Evolutionary conservation across 768 basidiomycete species (phyloP).

Genomic region (Phaffia tasmanica): DNA sequence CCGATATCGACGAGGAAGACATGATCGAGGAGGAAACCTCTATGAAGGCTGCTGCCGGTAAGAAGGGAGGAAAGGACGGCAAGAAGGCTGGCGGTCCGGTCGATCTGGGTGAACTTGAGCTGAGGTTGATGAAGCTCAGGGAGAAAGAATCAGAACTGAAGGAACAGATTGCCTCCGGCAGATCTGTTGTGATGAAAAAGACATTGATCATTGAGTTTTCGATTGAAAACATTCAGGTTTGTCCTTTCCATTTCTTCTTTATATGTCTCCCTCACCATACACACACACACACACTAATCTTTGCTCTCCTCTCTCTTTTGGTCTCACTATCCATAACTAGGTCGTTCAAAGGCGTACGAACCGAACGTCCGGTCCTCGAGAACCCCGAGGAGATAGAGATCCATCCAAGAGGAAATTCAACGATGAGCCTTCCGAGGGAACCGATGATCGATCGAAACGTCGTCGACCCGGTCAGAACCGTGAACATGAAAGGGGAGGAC

Average conservation of each 20-base stretch:
- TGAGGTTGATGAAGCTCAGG: conserved; percentile 51
- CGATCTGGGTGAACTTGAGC: conserved; percentile 42
- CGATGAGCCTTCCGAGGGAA: conserved; percentile 9
- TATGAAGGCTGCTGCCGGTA: conserved; percentile 4
- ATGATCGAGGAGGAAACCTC: neutral
- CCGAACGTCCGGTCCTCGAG: conserved; percentile 41
- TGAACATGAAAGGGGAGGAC: conserved; percentile 4
- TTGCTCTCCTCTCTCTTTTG: neutral
- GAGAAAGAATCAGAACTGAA: conserved; percentile 43
- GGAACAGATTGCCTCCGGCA: conserved; percentile 31
- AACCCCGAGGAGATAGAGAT: conserved; percentile 53
- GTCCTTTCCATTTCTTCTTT: conserved; percentile 15
- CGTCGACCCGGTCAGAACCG: neutral
- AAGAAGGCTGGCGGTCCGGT: conserved; percentile 37
- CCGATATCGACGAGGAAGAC: conserved; percentile 6
- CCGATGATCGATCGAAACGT: conserved; percentile 13
- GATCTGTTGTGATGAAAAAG: conserved; percentile 37
- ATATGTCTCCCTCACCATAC: neutral
- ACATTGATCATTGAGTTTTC: conserved; percentile 87
- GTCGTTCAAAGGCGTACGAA: neutral
- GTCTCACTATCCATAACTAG: neutral
- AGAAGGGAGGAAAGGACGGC: conserved; percentile 40
- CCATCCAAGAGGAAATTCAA: conserved; percentile 24
- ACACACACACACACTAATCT: neutral
- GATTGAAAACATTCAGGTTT: conserved; percentile 77